These are phyloP conservation scores for Aspergillus sclerotioniger DNA, from an alignment of 495 filamentous ascomycete genomes.

Conservation along the genomic window DNA sequence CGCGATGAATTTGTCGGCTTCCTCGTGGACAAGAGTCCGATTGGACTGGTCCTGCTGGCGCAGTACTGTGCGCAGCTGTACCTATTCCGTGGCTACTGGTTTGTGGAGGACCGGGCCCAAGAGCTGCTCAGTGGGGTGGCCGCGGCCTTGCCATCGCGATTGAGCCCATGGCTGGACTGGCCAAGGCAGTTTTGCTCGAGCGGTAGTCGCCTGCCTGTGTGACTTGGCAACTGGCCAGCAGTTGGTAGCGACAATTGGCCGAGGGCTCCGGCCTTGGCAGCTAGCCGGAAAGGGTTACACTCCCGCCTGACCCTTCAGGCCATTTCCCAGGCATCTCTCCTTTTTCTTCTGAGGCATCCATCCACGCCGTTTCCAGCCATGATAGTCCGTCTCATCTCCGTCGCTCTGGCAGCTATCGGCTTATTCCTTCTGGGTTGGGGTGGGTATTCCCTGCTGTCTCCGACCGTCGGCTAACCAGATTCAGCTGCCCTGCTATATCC, in stretches of 20 bases:
- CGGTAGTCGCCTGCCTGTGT: not conserved
- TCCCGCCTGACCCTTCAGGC: not conserved
- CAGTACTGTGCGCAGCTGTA: conserved; percentile 7
- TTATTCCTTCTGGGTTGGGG: not conserved
- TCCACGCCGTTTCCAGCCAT: no score
- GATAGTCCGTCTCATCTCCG: not conserved
- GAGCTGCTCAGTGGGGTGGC: not conserved
- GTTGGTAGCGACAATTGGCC: no score
- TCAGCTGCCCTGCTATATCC: not conserved
- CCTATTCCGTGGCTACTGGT: conserved; percentile 7
- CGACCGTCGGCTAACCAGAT: not conserved
- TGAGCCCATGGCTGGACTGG: not conserved
- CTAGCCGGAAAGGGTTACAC: no score
- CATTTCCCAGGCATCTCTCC: not conserved
- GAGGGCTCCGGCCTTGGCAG: no score
- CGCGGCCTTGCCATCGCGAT: not conserved
- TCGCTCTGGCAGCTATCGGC: not conserved
- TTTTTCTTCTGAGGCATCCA: not conserved
- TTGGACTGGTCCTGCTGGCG: conserved; percentile 1
- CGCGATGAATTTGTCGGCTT: not conserved
- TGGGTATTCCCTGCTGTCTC: not conserved
- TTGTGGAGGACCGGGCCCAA: not conserved
- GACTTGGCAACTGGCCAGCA: no score
- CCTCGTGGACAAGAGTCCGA: not conserved
- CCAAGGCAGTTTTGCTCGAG: not conserved